Evolutionary conservation across 805 yeast genomes (phyloP).

Genomic region (Pichia scutulata): DNA sequence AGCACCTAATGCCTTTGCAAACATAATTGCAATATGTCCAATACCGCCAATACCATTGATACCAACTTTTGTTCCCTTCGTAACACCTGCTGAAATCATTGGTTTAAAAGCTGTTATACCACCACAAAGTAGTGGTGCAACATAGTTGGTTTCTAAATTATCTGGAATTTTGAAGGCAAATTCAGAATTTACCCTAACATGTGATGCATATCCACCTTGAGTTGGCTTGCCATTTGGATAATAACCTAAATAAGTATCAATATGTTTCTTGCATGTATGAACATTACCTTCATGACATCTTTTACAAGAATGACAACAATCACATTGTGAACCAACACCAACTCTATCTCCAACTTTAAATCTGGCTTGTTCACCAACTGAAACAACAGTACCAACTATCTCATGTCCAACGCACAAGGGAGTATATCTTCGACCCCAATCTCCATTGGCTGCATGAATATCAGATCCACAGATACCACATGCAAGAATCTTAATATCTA

Average conservation of each 20-base stretch:
- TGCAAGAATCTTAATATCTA: constrained; percentile 32
- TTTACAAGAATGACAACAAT: constrained; percentile 32
- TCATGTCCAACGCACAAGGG: constrained; percentile 36
- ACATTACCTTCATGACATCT: constrained; percentile 32
- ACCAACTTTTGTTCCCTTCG: constrained; percentile 44
- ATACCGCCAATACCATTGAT: constrained; percentile 41
- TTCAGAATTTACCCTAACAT: constrained; percentile 35
- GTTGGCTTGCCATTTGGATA: not conserved
- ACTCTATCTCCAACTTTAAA: constrained; percentile 41
- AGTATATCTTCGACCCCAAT: constrained; percentile 11
- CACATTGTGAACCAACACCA: constrained; percentile 40
- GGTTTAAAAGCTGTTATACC: constrained; percentile 51
- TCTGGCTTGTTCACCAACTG: constrained; percentile 21
- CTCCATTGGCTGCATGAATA: constrained; percentile 35
- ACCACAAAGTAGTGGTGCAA: constrained; percentile 51
- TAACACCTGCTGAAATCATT: constrained; percentile 33
- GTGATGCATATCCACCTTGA: constrained; percentile 45
- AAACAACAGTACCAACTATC: constrained; percentile 34
- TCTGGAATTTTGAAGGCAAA: constrained; percentile 46
- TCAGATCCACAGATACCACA: constrained; percentile 52
- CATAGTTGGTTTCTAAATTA: constrained; percentile 31
- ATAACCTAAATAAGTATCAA: not conserved
- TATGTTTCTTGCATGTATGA: constrained; percentile 38
- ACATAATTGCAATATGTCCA: constrained; percentile 40
- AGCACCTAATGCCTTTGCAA: constrained; percentile 55